Conservation (phyloP, 176 grass and related monocot species). For the Eleusine indica region DNA sequence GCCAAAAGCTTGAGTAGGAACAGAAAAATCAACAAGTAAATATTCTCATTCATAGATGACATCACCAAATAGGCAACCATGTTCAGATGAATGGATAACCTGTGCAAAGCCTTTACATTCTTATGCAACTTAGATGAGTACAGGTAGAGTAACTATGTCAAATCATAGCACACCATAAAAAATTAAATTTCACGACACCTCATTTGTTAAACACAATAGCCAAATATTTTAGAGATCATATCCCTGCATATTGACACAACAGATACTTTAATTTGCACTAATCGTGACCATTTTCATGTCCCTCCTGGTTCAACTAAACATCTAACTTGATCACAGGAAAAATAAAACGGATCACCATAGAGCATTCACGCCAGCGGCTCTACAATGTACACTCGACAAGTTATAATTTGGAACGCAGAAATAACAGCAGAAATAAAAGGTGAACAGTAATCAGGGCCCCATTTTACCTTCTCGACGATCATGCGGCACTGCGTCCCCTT, state of each 20-base stretch:
- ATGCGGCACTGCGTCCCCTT: constrained; percentile 73
- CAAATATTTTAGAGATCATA: neutral
- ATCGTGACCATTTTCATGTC: neutral
- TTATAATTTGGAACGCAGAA: neutral
- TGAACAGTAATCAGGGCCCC: neutral
- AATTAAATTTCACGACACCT: neutral
- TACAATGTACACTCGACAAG: neutral
- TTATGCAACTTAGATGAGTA: neutral
- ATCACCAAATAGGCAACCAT: neutral
- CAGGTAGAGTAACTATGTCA: neutral
- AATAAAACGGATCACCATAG: neutral
- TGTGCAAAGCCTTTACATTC: neutral
- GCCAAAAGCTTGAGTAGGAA: constrained; percentile 14
- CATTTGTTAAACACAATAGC: neutral
- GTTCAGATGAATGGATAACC: constrained; percentile 10
- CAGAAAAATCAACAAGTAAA: neutral
- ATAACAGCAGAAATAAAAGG: neutral
- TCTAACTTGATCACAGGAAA: neutral
- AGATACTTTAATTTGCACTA: neutral
- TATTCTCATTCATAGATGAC: neutral
- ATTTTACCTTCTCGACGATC: constrained; percentile 63
- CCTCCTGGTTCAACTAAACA: neutral
- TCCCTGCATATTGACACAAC: neutral
- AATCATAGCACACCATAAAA: neutral
- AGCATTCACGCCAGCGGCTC: neutral